Evolutionary conservation across 495 filamentous ascomycete species (phyloP), one percentile per base, ranked within the genome.

Genomic region (Aspergillus cristatus): DNA sequence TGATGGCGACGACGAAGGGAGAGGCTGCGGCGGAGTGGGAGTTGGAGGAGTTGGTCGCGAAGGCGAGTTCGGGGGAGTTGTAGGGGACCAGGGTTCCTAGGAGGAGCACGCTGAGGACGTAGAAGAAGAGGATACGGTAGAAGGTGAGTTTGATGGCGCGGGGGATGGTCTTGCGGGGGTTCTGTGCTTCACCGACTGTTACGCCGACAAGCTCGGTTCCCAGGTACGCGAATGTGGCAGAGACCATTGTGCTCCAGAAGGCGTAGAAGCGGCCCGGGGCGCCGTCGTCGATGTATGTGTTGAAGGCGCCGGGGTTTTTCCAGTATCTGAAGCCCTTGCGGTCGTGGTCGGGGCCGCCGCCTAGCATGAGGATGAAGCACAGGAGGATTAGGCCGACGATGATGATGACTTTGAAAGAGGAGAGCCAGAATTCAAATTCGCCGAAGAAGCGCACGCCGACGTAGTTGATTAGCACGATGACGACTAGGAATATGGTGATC

Each of bases 41-140:
- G 37, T 51, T 62, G 24, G 46, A 54, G 10, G 53, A 46, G 2
- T 57, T 63, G 39, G 47, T 64, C 34, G 82, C 79, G 18, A 72
- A 70, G 14, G 63, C 46, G 1, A 94, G 75, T 0, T 69, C 53
- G 0, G 18, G 6, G 20, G 60, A 64, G 51, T 81, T 58, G 48
- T 75, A 79, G 0, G 71, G 70, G 1, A 79, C 70, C n/a, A 75
- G 51, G 37, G 68, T 70, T 37, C 72, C 70, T 7, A 79, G 54
- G 20, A 76, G 58, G 3, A 77, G 47, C 3, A 75, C 69, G 16
- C 59, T 67, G 24, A 74, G 47, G 7, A 74, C 50, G 62, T 91
- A 94, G 67, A 94, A 93, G 55, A 91, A 66, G 38, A 82, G 48
- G 53, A 94, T 89, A 33, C 86, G 82, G 66, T 76, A 88, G 62